Percentiles rank a stretch among this genome's conserved stretches.
These are phyloP conservation scores for Lentinus polychrous DNA, from an alignment of 1,284 basidiomycete species.

Conservation along the genomic window DNA sequence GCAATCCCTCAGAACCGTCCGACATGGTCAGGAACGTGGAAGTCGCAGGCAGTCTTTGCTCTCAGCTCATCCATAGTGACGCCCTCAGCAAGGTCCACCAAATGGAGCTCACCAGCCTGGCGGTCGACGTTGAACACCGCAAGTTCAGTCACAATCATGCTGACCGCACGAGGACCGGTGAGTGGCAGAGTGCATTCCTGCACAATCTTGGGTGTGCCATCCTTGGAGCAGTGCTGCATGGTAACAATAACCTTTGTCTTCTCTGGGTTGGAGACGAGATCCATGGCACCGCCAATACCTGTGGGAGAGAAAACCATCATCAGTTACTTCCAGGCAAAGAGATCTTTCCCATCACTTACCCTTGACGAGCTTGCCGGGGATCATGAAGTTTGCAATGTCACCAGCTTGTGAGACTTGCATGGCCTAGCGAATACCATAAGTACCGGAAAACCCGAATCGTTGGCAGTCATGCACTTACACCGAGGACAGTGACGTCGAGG, in stretches of 20 bases:
- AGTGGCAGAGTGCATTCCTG: constrained; percentile 79
- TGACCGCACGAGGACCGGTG: constrained; percentile 82
- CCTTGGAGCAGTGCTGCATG: constrained; percentile 88
- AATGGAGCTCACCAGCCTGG: constrained; percentile 60
- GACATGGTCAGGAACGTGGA: constrained; percentile 43
- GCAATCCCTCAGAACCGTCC: constrained; percentile 15
- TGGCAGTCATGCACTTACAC: constrained; percentile 34
- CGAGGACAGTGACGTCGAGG: constrained; percentile 85
- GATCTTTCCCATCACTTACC: constrained; percentile 33
- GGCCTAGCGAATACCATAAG: constrained; percentile 52
- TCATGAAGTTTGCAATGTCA: constrained; percentile 96
- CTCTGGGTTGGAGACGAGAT: constrained; percentile 89
- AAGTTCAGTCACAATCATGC: constrained; percentile 89
- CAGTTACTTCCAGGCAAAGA: neutral
- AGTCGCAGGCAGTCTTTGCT: constrained; percentile 80
- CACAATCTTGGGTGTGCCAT: constrained; percentile 85
- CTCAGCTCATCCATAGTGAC: constrained; percentile 80
- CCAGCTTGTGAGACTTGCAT: constrained; percentile 91
- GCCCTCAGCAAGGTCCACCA: constrained; percentile 82
- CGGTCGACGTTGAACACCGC: constrained; percentile 89
- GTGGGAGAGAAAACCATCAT: constrained; percentile 20
- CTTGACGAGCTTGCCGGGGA: constrained; percentile 89
- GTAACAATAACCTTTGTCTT: constrained; percentile 84
- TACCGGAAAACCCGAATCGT: constrained; percentile 2
- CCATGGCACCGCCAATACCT: constrained; percentile 96